phyloP scores from a whole-genome alignment of 139 green algal species.

The Asterochloris sp. region DNA sequence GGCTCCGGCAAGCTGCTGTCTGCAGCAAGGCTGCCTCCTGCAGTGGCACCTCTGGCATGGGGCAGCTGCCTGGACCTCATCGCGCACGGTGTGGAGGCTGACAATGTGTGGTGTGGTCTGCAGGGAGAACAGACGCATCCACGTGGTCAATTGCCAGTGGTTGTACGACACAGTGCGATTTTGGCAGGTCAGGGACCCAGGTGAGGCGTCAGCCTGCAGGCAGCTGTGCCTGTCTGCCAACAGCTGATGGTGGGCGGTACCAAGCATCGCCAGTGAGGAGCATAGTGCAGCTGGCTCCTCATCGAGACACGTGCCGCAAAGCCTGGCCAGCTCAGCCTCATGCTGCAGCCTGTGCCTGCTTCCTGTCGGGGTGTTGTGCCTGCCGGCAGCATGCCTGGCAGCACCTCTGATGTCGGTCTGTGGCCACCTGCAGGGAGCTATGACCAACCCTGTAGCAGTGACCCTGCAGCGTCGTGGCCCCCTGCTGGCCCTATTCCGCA shows the following conservation, averaged over 20 bases:
- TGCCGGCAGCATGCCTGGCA: too few relatives aligned
- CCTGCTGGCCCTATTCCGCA: too few relatives aligned
- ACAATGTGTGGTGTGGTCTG: not conserved
- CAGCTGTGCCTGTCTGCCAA: not conserved
- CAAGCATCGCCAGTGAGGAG: too few relatives aligned
- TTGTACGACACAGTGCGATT: conserved; percentile 10
- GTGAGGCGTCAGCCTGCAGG: not conserved
- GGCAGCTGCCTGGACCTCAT: not conserved
- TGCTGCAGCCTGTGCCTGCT: not conserved
- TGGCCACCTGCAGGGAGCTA: too few relatives aligned
- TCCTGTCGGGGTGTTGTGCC: not conserved
- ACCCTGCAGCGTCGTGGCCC: too few relatives aligned
- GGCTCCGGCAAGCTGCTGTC: too few relatives aligned
- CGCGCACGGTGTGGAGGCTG: not conserved
- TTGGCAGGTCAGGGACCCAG: conserved; percentile 6
- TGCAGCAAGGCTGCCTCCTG: not conserved
- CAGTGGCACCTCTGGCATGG: not conserved
- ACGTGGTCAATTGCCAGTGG: conserved; percentile 17
- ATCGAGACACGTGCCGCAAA: not conserved
- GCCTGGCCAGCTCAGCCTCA: not conserved
- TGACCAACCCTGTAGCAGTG: too few relatives aligned
- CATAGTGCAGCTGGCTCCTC: not conserved
- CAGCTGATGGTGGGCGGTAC: not conserved
- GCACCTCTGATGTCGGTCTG: too few relatives aligned
- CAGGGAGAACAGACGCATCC: not conserved